Conservation (phyloP, 805 yeast species). For the Yarrowia sp. region DNA sequence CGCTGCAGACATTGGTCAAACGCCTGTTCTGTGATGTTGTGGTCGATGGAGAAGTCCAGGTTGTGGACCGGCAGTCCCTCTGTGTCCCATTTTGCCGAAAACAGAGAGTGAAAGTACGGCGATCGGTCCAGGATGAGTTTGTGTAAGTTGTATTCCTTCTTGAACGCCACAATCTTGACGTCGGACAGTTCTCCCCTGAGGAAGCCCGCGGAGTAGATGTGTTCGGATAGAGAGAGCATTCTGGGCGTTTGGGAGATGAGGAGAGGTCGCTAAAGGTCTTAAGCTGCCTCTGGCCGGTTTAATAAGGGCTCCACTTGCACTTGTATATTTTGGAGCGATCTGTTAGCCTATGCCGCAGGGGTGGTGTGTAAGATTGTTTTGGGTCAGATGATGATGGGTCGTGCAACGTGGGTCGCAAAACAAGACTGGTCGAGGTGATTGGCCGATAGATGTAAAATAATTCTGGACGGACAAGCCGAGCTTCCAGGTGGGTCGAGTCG, state of each 20-base stretch:
- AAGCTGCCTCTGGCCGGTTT: not conserved
- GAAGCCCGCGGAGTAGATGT: not conserved
- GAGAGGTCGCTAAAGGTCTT: too few species aligned
- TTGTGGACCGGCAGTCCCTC: constrained; percentile 30
- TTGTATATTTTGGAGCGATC: not conserved
- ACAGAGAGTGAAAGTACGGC: constrained; percentile 49
- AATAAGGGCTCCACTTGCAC: not conserved
- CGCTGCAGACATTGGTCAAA: constrained; percentile 50
- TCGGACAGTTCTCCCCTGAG: constrained; percentile 31
- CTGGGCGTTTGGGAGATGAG: not conserved
- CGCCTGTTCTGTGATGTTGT: constrained; percentile 45
- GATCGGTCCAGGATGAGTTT: constrained; percentile 47
- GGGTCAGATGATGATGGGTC: not conserved
- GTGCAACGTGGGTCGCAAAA: too few species aligned
- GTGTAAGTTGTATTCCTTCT: constrained; percentile 47
- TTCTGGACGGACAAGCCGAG: too few species aligned
- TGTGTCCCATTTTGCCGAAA: constrained; percentile 46
- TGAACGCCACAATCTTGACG: constrained; percentile 50
- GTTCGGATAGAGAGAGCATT: not conserved
- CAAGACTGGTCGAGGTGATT: too few species aligned
- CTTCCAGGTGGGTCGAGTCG: not conserved
- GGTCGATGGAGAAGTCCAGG: constrained; percentile 44
- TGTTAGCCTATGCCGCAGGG: constrained; percentile 7
- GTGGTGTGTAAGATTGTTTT: not conserved
- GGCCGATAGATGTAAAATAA: too few species aligned